These are phyloP conservation scores for Solanum infundibuliforme DNA, from an alignment of 257 asterid genomes.

Conservation along the genomic window DNA sequence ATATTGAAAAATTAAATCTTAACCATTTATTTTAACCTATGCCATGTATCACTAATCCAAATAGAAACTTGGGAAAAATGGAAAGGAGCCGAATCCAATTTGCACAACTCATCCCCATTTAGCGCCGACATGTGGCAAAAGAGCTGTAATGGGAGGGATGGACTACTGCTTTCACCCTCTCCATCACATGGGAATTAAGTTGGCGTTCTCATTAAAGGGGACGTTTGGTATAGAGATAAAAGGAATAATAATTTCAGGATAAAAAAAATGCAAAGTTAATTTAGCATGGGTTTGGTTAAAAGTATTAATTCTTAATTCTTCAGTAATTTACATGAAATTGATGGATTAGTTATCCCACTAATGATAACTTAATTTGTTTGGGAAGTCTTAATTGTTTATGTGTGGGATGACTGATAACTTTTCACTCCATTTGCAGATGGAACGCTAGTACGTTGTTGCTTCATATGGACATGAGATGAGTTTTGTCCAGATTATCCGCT, in stretches of 20 bases:
- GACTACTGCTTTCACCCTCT: not conserved
- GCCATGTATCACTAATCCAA: too few species aligned
- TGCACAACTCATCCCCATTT: not conserved
- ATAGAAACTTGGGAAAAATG: too few species aligned
- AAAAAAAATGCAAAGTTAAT: too few species aligned
- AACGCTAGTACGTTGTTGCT: conserved; percentile 43
- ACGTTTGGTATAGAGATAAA: not conserved
- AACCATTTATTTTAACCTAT: too few species aligned
- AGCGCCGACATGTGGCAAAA: not conserved
- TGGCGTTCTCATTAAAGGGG: not conserved
- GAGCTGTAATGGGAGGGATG: not conserved
- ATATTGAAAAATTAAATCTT: too few species aligned
- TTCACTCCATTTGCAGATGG: conserved; percentile 30
- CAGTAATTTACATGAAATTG: not conserved
- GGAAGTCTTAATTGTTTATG: not conserved
- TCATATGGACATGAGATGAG: conserved; percentile 88
- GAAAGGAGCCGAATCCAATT: too few species aligned
- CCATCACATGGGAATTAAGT: not conserved
- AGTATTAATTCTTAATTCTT: not conserved
- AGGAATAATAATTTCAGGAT: not conserved
- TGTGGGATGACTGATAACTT: not conserved
- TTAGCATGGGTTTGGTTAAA: not conserved
- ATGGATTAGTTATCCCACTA: not conserved
- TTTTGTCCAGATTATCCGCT: conserved; percentile 73
- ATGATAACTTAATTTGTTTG: not conserved